phyloP scores from a whole-genome alignment of 495 filamentous ascomycete species.

The Hypoxylon trugodes region DNA sequence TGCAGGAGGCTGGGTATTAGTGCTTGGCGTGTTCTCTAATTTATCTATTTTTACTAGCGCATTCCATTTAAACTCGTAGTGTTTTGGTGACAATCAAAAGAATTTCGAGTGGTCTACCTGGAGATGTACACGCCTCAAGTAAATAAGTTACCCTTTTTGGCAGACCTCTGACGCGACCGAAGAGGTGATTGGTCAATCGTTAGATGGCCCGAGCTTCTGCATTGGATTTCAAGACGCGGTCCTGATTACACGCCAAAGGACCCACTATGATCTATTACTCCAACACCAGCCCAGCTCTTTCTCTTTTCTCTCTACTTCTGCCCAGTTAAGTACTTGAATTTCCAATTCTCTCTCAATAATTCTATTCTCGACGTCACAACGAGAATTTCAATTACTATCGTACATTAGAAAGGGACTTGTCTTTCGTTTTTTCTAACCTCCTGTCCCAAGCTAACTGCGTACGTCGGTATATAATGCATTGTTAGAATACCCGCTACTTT shows the following conservation, averaged over 20 bases:
- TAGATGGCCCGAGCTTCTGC: conserved; percentile 25
- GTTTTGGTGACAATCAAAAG: conserved; percentile 28
- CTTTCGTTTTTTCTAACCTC: conserved; percentile 39
- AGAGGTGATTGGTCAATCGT: conserved; percentile 39
- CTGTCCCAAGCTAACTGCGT: conserved; percentile 29
- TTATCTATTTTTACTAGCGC: conserved; percentile 21
- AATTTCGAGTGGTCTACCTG: conserved; percentile 32
- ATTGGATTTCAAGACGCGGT: conserved; percentile 34
- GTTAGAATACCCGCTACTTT: conserved; percentile 26
- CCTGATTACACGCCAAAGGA: conserved; percentile 36
- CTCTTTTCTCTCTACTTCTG: conserved; percentile 2
- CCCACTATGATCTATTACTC: conserved; percentile 34
- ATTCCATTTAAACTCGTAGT: conserved; percentile 17
- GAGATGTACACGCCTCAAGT: conserved; percentile 41
- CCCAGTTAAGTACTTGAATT: background rate
- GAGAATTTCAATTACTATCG: conserved; percentile 3
- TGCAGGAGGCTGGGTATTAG: conserved; percentile 5
- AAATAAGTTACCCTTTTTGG: conserved; percentile 49
- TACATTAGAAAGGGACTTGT: conserved; percentile 25
- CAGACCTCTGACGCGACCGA: conserved; percentile 13
- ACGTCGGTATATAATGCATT: conserved; percentile 42
- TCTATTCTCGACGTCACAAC: conserved; percentile 23
- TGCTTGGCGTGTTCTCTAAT: background rate
- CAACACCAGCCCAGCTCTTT: conserved; percentile 17
- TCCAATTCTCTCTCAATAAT: background rate